These are phyloP conservation scores for Aspergillus awamori DNA, from an alignment of 2,329 filamentous ascomycete species.

Conservation along the genomic window DNA sequence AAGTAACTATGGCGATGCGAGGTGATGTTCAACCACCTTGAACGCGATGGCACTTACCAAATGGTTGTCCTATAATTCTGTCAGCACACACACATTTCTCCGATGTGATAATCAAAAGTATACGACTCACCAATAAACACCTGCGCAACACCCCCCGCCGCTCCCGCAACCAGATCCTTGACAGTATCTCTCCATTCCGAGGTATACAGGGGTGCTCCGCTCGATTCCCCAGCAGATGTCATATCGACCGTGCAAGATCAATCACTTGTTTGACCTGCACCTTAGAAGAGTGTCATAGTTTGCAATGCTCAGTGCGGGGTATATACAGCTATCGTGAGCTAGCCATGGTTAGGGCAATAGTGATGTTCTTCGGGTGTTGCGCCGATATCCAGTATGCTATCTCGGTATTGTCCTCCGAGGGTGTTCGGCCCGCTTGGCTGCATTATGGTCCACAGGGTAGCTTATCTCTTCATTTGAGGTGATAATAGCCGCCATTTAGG, in stretches of 20 bases:
- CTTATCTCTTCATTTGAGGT: background rate
- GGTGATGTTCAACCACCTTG: rapidly evolving
- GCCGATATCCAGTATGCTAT: background rate
- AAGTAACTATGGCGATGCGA: too few relatives aligned
- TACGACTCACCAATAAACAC: background rate
- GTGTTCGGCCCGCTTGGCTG: background rate
- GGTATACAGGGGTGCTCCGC: background rate
- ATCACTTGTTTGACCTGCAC: background rate
- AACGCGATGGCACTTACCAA: background rate
- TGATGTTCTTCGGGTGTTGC: background rate
- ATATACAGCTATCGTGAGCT: background rate
- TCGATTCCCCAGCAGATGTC: background rate
- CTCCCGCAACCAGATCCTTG: background rate
- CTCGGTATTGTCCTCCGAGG: background rate
- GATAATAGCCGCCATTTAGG: background rate
- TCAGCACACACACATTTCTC: background rate
- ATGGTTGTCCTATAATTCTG: background rate
- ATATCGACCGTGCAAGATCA: background rate
- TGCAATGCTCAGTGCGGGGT: background rate
- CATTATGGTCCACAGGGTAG: background rate
- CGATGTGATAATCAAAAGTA: background rate
- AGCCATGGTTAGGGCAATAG: background rate
- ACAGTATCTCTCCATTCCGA: background rate
- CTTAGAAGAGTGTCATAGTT: background rate
- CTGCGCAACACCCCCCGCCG: background rate